Percentiles rank a stretch among this genome's conserved stretches.
Evolutionary conservation across 106 monocot species (phyloP).

Genomic region (Ottelia alismoides): DNA sequence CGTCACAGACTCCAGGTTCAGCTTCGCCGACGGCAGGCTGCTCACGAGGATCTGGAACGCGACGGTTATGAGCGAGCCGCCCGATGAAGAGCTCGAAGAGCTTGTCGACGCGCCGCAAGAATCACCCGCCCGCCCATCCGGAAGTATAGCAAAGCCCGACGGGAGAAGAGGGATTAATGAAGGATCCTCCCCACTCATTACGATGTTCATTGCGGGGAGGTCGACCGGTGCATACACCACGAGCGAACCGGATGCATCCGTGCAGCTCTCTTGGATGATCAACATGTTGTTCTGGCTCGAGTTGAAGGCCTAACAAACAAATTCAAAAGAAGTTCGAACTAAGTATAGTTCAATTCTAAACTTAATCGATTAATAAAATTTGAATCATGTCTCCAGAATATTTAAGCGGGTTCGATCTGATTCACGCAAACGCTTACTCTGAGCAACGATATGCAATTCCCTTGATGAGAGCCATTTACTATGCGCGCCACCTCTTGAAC

Average conservation of each 20-base stretch:
- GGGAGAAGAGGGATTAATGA: slow-evolving; percentile 63
- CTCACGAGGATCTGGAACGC: slow-evolving; percentile 82
- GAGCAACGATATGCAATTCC: slow-evolving; percentile 79
- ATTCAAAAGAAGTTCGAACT: too few relatives aligned
- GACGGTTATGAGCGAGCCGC: slow-evolving; percentile 55
- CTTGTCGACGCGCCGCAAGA: slow-evolving; percentile 33
- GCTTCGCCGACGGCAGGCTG: slow-evolving; percentile 60
- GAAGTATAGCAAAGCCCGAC: slow-evolving; percentile 70
- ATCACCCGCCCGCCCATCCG: slow-evolving; percentile 32
- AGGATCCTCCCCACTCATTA: slow-evolving; percentile 75
- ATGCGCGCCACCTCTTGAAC: slow-evolving; percentile 79
- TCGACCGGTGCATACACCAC: slow-evolving; percentile 81
- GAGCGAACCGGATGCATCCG: slow-evolving; percentile 54
- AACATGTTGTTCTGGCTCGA: slow-evolving; percentile 63
- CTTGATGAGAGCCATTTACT: slow-evolving; percentile 49
- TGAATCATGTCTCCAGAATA: not conserved
- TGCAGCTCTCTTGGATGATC: slow-evolving; percentile 93
- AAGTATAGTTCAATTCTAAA: too few relatives aligned
- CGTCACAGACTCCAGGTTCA: slow-evolving; percentile 60
- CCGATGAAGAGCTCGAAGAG: slow-evolving; percentile 23
- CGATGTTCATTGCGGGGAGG: slow-evolving; percentile 42
- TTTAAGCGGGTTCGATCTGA: not conserved
- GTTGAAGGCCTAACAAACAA: slow-evolving; percentile 31
- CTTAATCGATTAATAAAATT: not conserved
- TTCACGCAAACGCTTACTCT: slow-evolving; percentile 51